Evolutionary conservation across 257 asterid genomes (phyloP).

Genomic region (Mitragyna speciosa): DNA sequence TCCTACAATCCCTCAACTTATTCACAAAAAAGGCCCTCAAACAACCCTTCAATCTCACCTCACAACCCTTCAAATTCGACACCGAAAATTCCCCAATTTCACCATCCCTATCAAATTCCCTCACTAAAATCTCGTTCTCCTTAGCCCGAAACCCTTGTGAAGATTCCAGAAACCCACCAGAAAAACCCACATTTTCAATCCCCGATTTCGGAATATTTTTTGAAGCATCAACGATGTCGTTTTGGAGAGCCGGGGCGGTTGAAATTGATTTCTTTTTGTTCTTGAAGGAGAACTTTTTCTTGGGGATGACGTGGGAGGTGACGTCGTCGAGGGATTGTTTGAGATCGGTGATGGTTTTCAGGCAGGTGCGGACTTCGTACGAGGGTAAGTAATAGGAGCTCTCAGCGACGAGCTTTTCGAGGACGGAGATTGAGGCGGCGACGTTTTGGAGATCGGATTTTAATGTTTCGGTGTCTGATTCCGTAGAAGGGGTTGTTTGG

Average conservation of each 20-base stretch:
- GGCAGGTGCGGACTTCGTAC: constrained; percentile 74
- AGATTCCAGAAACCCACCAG: constrained; percentile 25
- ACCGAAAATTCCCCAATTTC: constrained; percentile 63
- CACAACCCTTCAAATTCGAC: constrained; percentile 61
- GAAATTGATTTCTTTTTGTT: constrained; percentile 44
- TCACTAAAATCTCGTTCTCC: constrained; percentile 46
- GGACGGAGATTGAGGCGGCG: constrained; percentile 57
- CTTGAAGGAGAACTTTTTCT: constrained; percentile 82
- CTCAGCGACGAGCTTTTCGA: constrained; percentile 74
- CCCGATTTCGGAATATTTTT: not conserved
- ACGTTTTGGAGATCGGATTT: constrained; percentile 57
- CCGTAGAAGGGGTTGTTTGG: constrained; percentile 20
- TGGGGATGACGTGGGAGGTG: constrained; percentile 62
- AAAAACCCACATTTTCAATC: constrained; percentile 25
- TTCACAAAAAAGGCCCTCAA: constrained; percentile 77
- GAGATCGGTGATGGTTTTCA: constrained; percentile 47
- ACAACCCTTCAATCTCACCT: constrained; percentile 64
- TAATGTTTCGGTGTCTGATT: constrained; percentile 16
- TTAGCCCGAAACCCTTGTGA: constrained; percentile 63
- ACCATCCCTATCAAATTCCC: constrained; percentile 43
- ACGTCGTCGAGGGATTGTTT: constrained; percentile 61
- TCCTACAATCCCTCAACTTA: constrained; percentile 54
- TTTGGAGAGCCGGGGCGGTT: constrained; percentile 14
- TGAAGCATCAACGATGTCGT: constrained; percentile 8
- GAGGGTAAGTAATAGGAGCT: constrained; percentile 71